Evolutionary conservation across 2,329 filamentous ascomycete species (phyloP), one percentile per base, ranked within the genome.

Genomic region (Harringtonia lauricola): DNA sequence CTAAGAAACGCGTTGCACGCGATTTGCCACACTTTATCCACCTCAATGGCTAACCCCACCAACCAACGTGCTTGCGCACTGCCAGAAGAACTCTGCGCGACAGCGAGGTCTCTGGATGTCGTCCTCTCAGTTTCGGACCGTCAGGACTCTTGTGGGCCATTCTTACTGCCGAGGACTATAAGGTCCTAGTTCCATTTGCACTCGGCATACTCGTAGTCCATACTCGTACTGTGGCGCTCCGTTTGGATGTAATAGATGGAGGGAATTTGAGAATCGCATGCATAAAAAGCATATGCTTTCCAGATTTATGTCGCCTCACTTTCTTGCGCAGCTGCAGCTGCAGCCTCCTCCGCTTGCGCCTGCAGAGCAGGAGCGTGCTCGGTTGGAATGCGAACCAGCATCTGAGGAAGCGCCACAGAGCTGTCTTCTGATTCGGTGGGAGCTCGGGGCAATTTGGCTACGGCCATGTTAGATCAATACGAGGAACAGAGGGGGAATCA

Each of bases 341-440:
- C 63, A 4, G 63, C 67, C 4, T 64, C 71, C 33, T 79, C 75
- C 14, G 74, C 68, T 39, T 79, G 75, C 18, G 75, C 76, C 51
- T 81, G 77, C 8, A 83, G 59, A 21, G 75, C 65, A 22, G 78
- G 77, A 13, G 78, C 79, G 61, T 89, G 84, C 52, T 90, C 83
- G 15, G 85, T 88, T 1, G 86, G 86, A 52, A 92, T 90, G 50
- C 86, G 78, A 30, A 94, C 86, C 15, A 94, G 71, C 17, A 86
- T 90, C 57, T 90, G 83, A 2, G 86, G 86, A 34, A 92, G 67
- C 34, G 75, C 64, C n/a, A 70, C 41, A 10, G 46, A 41, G 14
- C 44, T 52, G 41, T 69, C 61, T 50, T 64, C 57, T 24, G 65
- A 62, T 55, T 53, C 57, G 14, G 61, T 59, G 49, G 72, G 71